Percentiles rank a stretch among this genome's conserved stretches.
Conservation (phyloP, 495 filamentous ascomycete species). For the Penicillium canescens region DNA sequence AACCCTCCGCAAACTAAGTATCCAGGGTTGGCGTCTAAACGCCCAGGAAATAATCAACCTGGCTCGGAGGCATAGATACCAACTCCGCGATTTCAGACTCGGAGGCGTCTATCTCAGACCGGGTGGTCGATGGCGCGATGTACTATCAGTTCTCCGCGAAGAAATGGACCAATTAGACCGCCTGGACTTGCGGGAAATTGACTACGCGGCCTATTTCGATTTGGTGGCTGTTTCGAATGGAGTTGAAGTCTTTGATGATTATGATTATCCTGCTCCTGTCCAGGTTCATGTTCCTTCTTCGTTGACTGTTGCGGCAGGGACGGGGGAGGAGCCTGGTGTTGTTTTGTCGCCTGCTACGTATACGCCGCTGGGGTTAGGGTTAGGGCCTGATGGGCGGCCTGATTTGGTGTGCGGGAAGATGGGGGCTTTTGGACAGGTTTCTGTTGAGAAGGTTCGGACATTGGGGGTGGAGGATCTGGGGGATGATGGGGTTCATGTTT, state of each 20-base stretch:
- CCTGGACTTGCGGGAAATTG: conserved; percentile 60
- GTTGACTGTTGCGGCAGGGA: conserved; percentile 16
- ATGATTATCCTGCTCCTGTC: conserved; percentile 1
- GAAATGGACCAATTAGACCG: conserved; percentile 61
- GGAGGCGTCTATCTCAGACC: conserved; percentile 59
- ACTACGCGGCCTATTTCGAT: conserved; percentile 60
- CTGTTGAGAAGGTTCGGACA: conserved; percentile 21
- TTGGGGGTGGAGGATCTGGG: conserved; percentile 51
- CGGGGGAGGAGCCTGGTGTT: conserved; percentile 1
- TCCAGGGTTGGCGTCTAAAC: conserved; percentile 63
- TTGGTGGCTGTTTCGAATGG: conserved; percentile 24
- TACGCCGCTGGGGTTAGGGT: neutral
- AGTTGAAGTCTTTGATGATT: conserved; percentile 22
- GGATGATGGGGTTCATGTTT: conserved; percentile 57
- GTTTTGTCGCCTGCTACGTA: neutral
- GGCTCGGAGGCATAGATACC: conserved; percentile 54
- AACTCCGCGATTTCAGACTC: conserved; percentile 58
- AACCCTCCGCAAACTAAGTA: conserved; percentile 61
- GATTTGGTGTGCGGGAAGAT: conserved; percentile 6
- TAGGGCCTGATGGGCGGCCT: neutral
- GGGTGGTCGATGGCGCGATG: conserved; percentile 60
- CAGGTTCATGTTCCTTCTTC: conserved; percentile 2
- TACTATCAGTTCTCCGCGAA: conserved; percentile 55
- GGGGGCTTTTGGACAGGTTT: conserved; percentile 22
- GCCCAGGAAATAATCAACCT: conserved; percentile 61